These are phyloP conservation scores for Zymoseptoria crescenta DNA, from an alignment of 2,329 filamentous ascomycete genomes.

Conservation along the genomic window DNA sequence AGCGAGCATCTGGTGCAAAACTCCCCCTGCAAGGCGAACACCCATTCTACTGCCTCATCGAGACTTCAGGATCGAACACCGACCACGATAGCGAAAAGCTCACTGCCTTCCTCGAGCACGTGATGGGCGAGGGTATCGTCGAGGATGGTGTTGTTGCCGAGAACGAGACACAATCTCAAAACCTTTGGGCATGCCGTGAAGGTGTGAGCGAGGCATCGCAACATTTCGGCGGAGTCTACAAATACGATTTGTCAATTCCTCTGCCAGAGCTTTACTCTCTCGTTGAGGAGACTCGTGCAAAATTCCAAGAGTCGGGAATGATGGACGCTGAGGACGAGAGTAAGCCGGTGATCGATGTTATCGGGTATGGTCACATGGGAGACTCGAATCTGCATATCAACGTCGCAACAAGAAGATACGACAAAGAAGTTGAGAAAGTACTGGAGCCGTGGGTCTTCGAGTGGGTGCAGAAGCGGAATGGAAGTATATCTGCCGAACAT, in stretches of 20 bases:
- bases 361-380: constrained; percentile 97
- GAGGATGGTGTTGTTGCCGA: constrained; percentile 85
- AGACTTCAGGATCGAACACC: constrained; percentile 88
- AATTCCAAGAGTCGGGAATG: constrained; percentile 65
- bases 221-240: constrained; percentile 93
- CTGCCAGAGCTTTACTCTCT: constrained; percentile 78
- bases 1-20: constrained; percentile 65
- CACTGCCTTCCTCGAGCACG: constrained; percentile 79
- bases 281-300: constrained; percentile 73
- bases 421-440: constrained; percentile 75
- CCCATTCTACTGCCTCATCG: constrained; percentile 93
- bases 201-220: constrained; percentile 82
- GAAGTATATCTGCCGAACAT: constrained; percentile 95
- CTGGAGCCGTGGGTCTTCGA: constrained; percentile 96
- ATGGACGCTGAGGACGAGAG: constrained; percentile 63
- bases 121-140: constrained; percentile 82
- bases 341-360: constrained; percentile 76
- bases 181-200: constrained; percentile 88
- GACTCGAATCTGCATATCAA: constrained; percentile 95
- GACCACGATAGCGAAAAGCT: constrained; percentile 92
- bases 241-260: constrained; percentile 96
- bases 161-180: constrained; percentile 79
- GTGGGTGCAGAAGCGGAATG: constrained; percentile 81
- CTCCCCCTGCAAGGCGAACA: constrained; percentile 74
- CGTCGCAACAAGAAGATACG: constrained; percentile 72